Evolutionary conservation across 768 basidiomycete species (phyloP), one percentile per base, ranked within the genome.

Genomic region (Dentipellis sp.): DNA sequence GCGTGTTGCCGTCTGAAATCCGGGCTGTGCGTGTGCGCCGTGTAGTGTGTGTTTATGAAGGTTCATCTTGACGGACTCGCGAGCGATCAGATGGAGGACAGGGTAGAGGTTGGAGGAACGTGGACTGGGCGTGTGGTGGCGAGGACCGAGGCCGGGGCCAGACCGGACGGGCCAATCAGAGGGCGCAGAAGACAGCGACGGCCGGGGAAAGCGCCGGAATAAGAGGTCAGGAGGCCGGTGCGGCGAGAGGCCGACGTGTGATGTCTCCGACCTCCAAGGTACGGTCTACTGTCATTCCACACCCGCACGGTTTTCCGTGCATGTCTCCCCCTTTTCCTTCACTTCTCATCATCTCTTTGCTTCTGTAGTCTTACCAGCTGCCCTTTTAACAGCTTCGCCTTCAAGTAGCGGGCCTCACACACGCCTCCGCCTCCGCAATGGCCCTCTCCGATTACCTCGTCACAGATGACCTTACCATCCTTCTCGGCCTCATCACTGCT

Each of bases 401-500:
- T n/a, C n/a, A 29, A 29, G 29, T 6, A 29, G 29, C 29, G 6
- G 29, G 29, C 29, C 6, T 29, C 29, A 45, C 14, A 45, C 42
- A 45, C n/a, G 42, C 42, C 2, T 45, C 42, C 16, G 42, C n/a
- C 42, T 45, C 42, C 21, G 36, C 64, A 50, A 72, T 76, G 71
- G 67, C 69, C 3, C 55, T 84, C 21, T 71, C 78, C 17, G 78
- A 86, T 58, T 83, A 81, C 57, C 72, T 90, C 19, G 79, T 79
- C 65, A 88, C 87, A 1, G 87, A 91, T 70, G 89, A 91, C 71
- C 69, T 88, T 54, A 89, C 89, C 36, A 80, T 90, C 57, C 78
- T 90, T 36, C 78, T 91, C 10, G 83, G 82, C 51, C 79, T 91
- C 59, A 83, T 86, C 37, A 82, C 83, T 4, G 86, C 84, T 2